A percentile compares a stretch with the other conserved stretches of the same genome.
Evolutionary conservation across 495 filamentous ascomycete species (phyloP).

Genomic region (Alectoria sarmentosa): DNA sequence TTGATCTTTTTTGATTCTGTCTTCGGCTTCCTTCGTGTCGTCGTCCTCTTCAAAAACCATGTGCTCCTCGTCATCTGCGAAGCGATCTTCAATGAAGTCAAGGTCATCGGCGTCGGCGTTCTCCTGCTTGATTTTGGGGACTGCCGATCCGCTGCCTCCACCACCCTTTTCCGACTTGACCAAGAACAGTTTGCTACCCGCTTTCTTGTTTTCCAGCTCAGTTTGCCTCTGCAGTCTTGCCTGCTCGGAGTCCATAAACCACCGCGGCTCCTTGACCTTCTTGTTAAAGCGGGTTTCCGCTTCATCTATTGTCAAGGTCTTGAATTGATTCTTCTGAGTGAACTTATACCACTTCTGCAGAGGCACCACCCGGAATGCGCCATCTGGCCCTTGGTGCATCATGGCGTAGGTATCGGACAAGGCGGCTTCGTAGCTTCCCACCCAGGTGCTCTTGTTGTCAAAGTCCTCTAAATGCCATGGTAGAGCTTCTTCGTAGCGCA

Average conservation of each 20-base stretch:
- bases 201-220: conserved; percentile 38
- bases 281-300: conserved; percentile 75
- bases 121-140: conserved; percentile 42
- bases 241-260: conserved; percentile 64
- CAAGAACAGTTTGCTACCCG: conserved; percentile 24
- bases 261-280: conserved; percentile 63
- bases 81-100: conserved; percentile 59
- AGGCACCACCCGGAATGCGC: conserved; percentile 76
- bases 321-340: conserved; percentile 72
- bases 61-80: conserved; percentile 85
- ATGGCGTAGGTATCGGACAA: conserved; percentile 72
- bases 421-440: conserved; percentile 79
- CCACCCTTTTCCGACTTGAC: conserved; percentile 30
- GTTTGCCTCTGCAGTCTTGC: conserved; percentile 42
- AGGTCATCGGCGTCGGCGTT: conserved; percentile 53
- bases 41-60: conserved; percentile 79
- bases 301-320: conserved; percentile 72
- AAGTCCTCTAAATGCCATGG: conserved; percentile 98
- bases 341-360: conserved; percentile 96
- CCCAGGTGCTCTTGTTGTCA: conserved; percentile 87
- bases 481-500: conserved; percentile 89
- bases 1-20: conserved; percentile 80
- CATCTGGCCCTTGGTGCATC: conserved; percentile 55
- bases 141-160: conserved; percentile 21
- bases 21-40: conserved; percentile 78